Evolutionary conservation across 495 filamentous ascomycete genomes (phyloP).

Genomic region (Hypoxylon cercidicola): DNA sequence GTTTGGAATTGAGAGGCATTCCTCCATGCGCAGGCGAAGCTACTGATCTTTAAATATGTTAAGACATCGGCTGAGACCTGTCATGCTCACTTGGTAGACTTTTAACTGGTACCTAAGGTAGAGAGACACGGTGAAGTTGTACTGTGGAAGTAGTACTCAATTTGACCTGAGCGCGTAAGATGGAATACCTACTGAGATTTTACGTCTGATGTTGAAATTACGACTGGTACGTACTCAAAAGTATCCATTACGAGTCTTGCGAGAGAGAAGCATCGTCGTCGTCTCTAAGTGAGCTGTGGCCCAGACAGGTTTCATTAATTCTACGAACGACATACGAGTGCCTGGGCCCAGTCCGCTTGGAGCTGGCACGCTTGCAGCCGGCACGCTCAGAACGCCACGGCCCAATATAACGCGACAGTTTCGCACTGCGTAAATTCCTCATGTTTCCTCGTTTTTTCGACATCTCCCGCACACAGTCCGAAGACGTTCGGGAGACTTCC

Average conservation of each 20-base stretch:
- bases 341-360: too few species aligned
- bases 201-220: too few species aligned
- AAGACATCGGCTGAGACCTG: slow-evolving; percentile 31
- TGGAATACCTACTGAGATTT: not conserved
- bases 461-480: slow-evolving; percentile 56
- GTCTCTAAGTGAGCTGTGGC: too few species aligned
- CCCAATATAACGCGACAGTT: not conserved
- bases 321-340: too few species aligned
- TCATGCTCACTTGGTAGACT: slow-evolving; percentile 11
- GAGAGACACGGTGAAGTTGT: not conserved
- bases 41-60: not conserved
- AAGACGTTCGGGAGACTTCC: slow-evolving; percentile 60
- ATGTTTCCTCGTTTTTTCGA: slow-evolving; percentile 56
- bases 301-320: too few species aligned
- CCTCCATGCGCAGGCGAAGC: slow-evolving; percentile 8
- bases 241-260: too few species aligned
- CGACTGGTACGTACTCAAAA: too few species aligned
- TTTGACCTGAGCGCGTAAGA: not conserved
- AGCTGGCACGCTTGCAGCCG: too few species aligned
- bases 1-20: slow-evolving; percentile 40
- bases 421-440: not conserved
- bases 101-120: not conserved
- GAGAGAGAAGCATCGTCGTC: too few species aligned
- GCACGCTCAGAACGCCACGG: not conserved
- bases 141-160: not conserved